Conservation (phyloP, 768 basidiomycete genomes). For the Clitopilus passeckerianus region DNA sequence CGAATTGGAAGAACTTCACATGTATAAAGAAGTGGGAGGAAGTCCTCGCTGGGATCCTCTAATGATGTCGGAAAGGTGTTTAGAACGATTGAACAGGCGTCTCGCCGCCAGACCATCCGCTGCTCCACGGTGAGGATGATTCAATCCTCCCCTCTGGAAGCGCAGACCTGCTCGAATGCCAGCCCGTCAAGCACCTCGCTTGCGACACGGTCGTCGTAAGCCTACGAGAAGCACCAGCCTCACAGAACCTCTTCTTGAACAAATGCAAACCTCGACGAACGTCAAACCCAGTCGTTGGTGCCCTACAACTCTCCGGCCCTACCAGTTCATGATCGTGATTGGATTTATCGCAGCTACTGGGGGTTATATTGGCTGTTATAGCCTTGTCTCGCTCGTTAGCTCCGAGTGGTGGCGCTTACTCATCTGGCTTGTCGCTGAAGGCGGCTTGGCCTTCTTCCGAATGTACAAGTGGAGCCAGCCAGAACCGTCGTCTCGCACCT, state of each 20-base stretch:
- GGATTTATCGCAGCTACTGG: background rate
- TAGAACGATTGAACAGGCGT: background rate
- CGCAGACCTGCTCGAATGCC: too few relatives aligned
- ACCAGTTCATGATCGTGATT: background rate
- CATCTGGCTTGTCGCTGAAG: too few relatives aligned
- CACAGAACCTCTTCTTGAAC: too few relatives aligned
- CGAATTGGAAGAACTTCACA: background rate
- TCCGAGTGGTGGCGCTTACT: background rate
- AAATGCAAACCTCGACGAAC: background rate
- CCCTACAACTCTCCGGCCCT: background rate
- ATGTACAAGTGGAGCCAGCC: too few relatives aligned
- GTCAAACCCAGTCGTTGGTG: background rate
- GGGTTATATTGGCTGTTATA: background rate
- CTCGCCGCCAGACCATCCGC: background rate
- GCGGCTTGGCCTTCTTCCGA: too few relatives aligned
- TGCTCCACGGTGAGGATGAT: too few relatives aligned
- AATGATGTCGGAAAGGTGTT: background rate
- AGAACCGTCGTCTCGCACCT: too few relatives aligned
- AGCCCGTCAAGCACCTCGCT: too few relatives aligned
- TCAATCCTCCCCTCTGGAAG: too few relatives aligned
- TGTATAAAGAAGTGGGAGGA: background rate
- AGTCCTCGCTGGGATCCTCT: background rate
- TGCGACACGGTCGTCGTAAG: too few relatives aligned
- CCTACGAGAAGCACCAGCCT: too few relatives aligned
- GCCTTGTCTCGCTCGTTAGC: background rate